Evolutionary conservation across 176 grass and related monocot species (phyloP).

Genomic region (Rhipidocladum racemiflorum): DNA sequence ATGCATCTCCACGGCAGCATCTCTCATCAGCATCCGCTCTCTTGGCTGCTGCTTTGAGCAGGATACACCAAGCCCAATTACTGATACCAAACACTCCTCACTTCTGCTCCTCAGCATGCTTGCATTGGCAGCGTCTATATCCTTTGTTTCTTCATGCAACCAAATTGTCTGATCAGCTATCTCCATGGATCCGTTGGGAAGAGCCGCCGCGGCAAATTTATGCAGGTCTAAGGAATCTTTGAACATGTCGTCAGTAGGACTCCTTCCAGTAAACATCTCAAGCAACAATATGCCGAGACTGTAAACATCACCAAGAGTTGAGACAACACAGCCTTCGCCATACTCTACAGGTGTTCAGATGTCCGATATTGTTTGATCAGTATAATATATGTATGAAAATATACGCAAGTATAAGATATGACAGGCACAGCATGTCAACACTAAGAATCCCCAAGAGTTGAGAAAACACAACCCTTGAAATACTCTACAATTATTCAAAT

Average conservation of each 20-base stretch:
- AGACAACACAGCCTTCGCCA: neutral
- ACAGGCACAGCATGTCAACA: neutral
- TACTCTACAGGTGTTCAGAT: slow-evolving; percentile 20
- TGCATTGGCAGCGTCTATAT: neutral
- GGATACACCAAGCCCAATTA: slow-evolving; percentile 1
- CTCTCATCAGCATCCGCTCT: neutral
- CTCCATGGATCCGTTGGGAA: neutral
- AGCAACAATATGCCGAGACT: slow-evolving; percentile 30
- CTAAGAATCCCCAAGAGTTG: neutral
- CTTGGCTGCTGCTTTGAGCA: slow-evolving; percentile 18
- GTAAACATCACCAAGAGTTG: slow-evolving; percentile 4
- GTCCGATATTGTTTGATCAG: neutral
- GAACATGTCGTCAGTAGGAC: slow-evolving; percentile 13
- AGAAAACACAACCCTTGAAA: neutral
- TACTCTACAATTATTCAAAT: neutral
- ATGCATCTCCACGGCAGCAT: slow-evolving; percentile 6
- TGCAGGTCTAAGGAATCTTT: slow-evolving; percentile 1
- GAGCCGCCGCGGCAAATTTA: neutral
- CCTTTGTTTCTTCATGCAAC: neutral
- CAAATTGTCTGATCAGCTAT: slow-evolving; percentile 1
- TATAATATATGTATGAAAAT: neutral
- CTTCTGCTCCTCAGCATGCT: neutral
- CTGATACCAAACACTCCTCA: neutral
- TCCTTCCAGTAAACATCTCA: slow-evolving; percentile 32
- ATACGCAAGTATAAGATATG: neutral